These are phyloP conservation scores for Bipolaris oryzae DNA, from an alignment of 2,329 filamentous ascomycete species.

Conservation along the genomic window DNA sequence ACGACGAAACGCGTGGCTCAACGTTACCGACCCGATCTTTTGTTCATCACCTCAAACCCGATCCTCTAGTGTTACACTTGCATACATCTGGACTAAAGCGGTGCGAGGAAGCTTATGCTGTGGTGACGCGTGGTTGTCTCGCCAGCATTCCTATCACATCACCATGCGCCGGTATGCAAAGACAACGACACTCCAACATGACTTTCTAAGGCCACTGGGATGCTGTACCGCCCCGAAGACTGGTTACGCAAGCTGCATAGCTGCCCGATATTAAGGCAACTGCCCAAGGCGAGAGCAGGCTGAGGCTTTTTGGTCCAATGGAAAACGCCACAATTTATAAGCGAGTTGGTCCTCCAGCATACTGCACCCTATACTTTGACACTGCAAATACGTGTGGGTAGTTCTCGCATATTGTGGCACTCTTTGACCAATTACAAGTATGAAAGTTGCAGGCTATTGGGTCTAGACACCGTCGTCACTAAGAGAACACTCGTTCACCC, in stretches of 20 bases:
- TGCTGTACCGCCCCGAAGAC: neutral
- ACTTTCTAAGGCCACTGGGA: constrained; percentile 1
- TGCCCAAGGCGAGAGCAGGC: constrained; percentile 30
- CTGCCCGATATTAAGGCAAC: constrained; percentile 18
- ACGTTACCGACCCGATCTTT: neutral
- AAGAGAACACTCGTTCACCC: neutral
- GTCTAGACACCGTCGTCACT: neutral
- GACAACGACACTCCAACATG: neutral
- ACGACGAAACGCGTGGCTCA: neutral
- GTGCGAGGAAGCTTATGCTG: neutral
- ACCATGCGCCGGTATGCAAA: neutral
- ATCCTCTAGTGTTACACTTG: neutral
- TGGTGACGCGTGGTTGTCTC: neutral
- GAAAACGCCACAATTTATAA: constrained; percentile 23
- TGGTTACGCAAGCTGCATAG: constrained; percentile 12
- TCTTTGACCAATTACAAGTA: neutral
- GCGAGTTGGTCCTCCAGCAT: constrained; percentile 21
- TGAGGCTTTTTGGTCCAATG: constrained; percentile 30
- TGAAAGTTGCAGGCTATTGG: neutral
- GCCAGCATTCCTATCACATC: neutral
- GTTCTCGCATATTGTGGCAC: neutral
- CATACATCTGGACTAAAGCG: no score
- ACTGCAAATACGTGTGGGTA: neutral
- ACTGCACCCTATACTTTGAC: constrained; percentile 11
- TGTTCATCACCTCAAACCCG: neutral